Conservation (phyloP, 805 yeast species). For the Hanseniaspora vineae region DNA sequence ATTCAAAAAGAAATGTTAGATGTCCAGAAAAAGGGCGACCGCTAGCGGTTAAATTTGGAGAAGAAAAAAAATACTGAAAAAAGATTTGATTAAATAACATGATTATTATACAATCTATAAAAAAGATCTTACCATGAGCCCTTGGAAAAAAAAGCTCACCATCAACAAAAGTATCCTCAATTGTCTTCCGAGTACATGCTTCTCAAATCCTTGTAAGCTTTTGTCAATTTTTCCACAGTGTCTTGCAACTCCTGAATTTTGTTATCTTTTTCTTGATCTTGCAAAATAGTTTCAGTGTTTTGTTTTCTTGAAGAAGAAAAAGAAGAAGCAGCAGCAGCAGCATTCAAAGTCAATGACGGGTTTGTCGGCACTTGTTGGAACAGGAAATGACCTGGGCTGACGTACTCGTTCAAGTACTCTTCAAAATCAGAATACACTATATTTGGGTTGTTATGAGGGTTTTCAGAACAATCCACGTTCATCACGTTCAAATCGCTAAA, state of each 20-base stretch:
- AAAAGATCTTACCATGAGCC: too few species aligned
- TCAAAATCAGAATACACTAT: slow-evolving; percentile 3
- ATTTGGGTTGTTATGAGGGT: background rate
- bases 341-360: background rate
- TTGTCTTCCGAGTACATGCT: slow-evolving; percentile 31
- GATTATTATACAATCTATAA: too few species aligned
- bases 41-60: too few species aligned
- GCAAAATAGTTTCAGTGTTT: too few species aligned
- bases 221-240: slow-evolving; percentile 37
- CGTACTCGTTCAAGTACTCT: slow-evolving; percentile 1
- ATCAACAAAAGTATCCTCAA: too few species aligned
- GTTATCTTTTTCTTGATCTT: slow-evolving; percentile 9
- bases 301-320: slow-evolving; percentile 6
- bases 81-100: too few species aligned
- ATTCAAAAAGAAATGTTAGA: background rate
- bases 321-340: background rate
- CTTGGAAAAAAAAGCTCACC: too few species aligned
- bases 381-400: slow-evolving; percentile 2
- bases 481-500: slow-evolving; percentile 1
- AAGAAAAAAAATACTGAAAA: too few species aligned
- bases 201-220: slow-evolving; percentile 47
- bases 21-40: background rate
- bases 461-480: background rate
- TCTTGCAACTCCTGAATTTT: slow-evolving; percentile 28
- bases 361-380: slow-evolving; percentile 6